A percentile compares a stretch with the other conserved stretches of the same genome.
Conservation (phyloP, 179 eudicot genomes). For the Monotropa hypopitys region DNA sequence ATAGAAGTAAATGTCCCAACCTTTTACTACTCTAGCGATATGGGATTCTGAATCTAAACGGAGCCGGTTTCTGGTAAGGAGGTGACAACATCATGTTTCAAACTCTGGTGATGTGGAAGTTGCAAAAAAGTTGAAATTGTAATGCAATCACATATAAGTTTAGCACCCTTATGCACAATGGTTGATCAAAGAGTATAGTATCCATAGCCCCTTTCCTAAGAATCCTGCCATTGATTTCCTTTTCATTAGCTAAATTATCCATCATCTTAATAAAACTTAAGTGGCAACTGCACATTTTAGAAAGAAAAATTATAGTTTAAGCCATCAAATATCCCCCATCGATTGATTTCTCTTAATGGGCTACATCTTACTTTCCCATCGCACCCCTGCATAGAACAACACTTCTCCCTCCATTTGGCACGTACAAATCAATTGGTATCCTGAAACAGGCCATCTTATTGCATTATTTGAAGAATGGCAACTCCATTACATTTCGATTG, state of each 20-base stretch:
- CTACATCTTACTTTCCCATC: not conserved
- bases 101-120: not conserved
- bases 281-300: not conserved
- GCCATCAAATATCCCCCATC: not conserved
- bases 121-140: not conserved
- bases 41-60: too few species aligned
- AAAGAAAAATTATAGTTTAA: not conserved
- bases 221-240: not conserved
- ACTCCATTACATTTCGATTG: not conserved
- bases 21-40: too few species aligned
- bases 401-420: not conserved
- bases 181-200: not conserved
- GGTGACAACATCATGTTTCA: too few species aligned
- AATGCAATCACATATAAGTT: not conserved
- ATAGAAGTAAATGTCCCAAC: too few species aligned
- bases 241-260: not conserved
- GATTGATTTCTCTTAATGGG: not conserved
- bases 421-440: not conserved
- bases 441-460: not conserved
- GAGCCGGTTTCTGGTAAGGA: too few species aligned
- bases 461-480: not conserved
- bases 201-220: not conserved
- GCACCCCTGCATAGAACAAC: not conserved
- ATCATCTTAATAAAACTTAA: not conserved
- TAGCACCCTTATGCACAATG: not conserved